Base-by-base conservation (phyloP, 768 basidiomycete species). In the Phanerochaete carnosa region DNA sequence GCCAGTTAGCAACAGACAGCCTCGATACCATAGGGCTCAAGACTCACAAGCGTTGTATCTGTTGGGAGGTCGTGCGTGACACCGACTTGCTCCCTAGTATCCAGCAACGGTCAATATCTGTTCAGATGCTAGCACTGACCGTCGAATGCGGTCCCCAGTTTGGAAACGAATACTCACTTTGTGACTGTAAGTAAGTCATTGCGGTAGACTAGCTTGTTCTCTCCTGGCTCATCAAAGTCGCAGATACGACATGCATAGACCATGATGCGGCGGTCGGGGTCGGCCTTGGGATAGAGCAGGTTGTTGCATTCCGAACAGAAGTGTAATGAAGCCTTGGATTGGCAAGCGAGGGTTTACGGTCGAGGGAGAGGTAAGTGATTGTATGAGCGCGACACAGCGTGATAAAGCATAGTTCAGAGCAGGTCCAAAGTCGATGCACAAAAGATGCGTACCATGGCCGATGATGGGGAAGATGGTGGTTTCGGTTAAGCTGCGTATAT, bases 291-390 rank as follows among this genome's bases (percentile, higher is more conserved):
- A 73, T 96, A 95, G 55, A 97, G 81, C 29, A 97, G 82, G 71
- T 97, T 96, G 77, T 95, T 95, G 80, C 94, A 96, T 80, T 96
- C 94, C 39, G 86, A 88, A 69, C 94, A 96, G 75, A 96, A 96
- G 66, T 92, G 87, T 29, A 96, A 84, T 1, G 90, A 90, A 12
- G 92, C 87, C 91, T 93, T 56, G 8, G 11, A 9, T 26, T 57
- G 12, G 49, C 39, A 25, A 57, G 37, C 49, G 23, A 23, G 16
- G 25, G 26, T 23, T 6, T 9, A 25, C 3, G 7, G 26, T 43
- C 19, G 11, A 43, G 11, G 19, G 39, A 7, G n/a, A n/a, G n/a
- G n/a, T n/a, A n/a, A n/a, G n/a, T n/a, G n/a, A n/a, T n/a, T n/a
- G n/a, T n/a, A n/a, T 33, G 12, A 26, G 52, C 16, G 8, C 8